Base-by-base conservation (phyloP, 1,139 yeast genomes). In the Entelexis sorbosivorans region DNA sequence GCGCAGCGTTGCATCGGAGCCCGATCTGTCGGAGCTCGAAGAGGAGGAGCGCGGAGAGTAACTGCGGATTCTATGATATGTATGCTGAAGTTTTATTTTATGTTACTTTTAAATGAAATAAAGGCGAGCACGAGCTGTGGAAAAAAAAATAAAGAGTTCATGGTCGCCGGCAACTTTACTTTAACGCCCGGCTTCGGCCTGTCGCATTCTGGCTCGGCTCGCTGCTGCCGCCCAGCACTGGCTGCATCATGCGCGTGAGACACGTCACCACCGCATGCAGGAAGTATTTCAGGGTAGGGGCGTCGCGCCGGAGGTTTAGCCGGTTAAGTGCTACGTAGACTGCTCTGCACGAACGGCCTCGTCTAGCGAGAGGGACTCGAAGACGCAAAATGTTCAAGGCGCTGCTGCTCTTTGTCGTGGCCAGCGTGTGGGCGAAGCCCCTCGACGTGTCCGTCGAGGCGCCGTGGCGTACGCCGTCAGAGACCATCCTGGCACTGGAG, bases 401-500 rank as follows among this genome's bases (percentile, higher is more conserved):
- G 20, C 33, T 31, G 36, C 29, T 42, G 7, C 17, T 29, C 3
- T 17, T 42, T 5, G 26, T 42, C 13, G 36, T 16, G 8, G 45
- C 45, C 13, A 19, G 45, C 45, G 45, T 31, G 20, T 32, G 36
- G 45, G 48, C 51, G 2, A 53, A 46, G 20, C 53, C 56, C 7
- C 14, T 54, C n/a, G 50, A 49, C 13, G 44, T 53, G n/a, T 40
- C 49, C 5, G 34, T 54, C 16, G 53, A 49, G 19, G 52, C 52
- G 8, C 52, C 54, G 4, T 53, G 54, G 55, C 36, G 38, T 3
- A 11, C 42, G 2, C 44, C 50, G 3, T 19, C 52, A 8, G 54
- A 52, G 11, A 20, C 44, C 5, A 14, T 35, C 17, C 39, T 53
- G 35, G 50, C 44, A 8, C 62, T 81, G 68, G 89, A 82, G 61